Evolutionary conservation across 305 asterid species (phyloP), one percentile per base, ranked within the genome.

Genomic region (Fraxinus paxiana): DNA sequence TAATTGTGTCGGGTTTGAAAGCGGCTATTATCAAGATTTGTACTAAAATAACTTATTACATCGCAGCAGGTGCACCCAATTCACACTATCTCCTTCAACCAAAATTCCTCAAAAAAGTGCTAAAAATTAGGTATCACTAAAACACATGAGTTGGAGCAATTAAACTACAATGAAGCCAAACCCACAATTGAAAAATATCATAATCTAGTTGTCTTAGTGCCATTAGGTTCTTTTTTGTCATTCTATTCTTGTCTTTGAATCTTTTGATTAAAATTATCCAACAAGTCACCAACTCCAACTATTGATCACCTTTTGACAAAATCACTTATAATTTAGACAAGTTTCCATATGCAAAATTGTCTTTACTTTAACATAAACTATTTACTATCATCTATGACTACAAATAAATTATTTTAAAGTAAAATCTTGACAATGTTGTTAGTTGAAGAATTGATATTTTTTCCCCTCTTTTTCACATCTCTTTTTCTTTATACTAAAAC

Each of bases 211-310:
- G 86, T 51, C 82, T 59, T 35, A 70, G 84, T 88, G 87, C 31
- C 33, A 81, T 82, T 85, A 80, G 80, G 90, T 84, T 69, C 67
- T 59, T 79, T 72, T 34, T 86, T 34, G 91, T 84, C 87, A 82
- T 71, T 82, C 73, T 71, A 63, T 84, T 82, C 33, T 87, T 91
- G 92, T 88, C 83, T 85, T 83, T 80, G 83, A 83, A 70, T 76
- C 79, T 79, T 30, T 82, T 76, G 56, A 43, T 79, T 41, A 71
- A 38, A 76, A 79, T 80, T 43, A 18, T 35, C 73, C 73, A 80
- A 78, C 76, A 84, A 87, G 73, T 75, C 85, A 90, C 89, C 92
- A 73, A 90, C 93, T 88, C 90, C 93, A 90, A 90, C 89, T 88
- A 84, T 78, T 83, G 15, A 34, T 75, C 43, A 81, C 89, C 79